Evolutionary conservation across 768 basidiomycete genomes (phyloP).

Genomic region (Steccherinum ochraceum): DNA sequence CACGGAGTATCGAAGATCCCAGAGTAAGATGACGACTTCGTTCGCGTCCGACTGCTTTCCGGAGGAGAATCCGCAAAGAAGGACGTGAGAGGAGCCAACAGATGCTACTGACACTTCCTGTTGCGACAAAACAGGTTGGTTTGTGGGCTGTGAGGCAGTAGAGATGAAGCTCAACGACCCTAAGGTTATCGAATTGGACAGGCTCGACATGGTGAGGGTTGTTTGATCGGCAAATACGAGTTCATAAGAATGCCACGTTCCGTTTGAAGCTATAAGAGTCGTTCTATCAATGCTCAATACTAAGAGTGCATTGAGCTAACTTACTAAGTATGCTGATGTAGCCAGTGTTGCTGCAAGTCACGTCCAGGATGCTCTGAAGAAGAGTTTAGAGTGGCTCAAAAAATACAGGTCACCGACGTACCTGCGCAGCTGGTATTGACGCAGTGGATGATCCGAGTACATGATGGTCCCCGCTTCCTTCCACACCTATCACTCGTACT

Average conservation of each 20-base stretch:
- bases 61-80: conserved; percentile 19
- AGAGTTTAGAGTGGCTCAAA: not conserved
- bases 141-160: not conserved
- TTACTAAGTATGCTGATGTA: conserved; percentile 25
- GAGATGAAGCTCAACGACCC: conserved; percentile 15
- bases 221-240: conserved; percentile 8
- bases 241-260: conserved; percentile 16
- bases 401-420: conserved; percentile 1
- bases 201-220: conserved; percentile 5
- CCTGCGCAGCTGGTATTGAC: conserved; percentile 9
- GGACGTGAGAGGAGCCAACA: conserved; percentile 24
- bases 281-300: too few relatives aligned
- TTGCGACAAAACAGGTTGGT: not conserved
- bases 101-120: conserved; percentile 19
- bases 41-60: not conserved
- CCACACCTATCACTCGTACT: conserved; percentile 7
- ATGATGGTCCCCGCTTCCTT: conserved; percentile 2
- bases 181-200: conserved; percentile 16
- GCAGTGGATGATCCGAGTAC: conserved; percentile 9
- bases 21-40: conserved; percentile 24
- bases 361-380: conserved; percentile 19
- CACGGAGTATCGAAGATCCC: conserved; percentile 29
- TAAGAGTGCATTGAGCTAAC: too few relatives aligned
- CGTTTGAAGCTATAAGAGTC: conserved; percentile 13
- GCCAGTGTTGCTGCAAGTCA: conserved; percentile 25